Percentiles rank a stretch among this genome's conserved stretches.
Evolutionary conservation across 305 asterid species (phyloP).

Genomic region (Fraxinus velutina): DNA sequence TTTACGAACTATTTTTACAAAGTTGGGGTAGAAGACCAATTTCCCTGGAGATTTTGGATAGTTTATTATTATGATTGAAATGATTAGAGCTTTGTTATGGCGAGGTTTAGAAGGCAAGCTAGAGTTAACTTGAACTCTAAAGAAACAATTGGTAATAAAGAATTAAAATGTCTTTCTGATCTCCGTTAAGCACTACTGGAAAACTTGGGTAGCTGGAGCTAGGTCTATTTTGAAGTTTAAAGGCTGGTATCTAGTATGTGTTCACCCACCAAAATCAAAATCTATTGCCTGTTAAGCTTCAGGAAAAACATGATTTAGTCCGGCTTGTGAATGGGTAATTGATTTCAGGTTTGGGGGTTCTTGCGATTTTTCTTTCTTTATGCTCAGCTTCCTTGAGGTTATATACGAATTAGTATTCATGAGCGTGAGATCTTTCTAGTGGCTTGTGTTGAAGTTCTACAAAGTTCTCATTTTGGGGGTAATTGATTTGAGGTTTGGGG

Average conservation of each 20-base stretch:
- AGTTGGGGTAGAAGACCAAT: not conserved
- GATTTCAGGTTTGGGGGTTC: not conserved
- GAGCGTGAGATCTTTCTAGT: not conserved
- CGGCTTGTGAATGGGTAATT: not conserved
- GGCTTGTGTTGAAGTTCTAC: not conserved
- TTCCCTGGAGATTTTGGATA: not conserved
- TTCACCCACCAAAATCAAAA: not conserved
- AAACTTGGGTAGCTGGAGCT: not conserved
- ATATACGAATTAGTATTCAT: not conserved
- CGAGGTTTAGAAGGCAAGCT: not conserved
- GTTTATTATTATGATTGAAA: not conserved
- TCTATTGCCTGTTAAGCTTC: not conserved
- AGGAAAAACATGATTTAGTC: not conserved
- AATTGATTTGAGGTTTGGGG: not conserved
- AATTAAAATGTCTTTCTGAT: not conserved
- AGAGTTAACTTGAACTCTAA: not conserved
- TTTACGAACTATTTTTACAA: not conserved
- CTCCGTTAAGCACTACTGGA: not conserved
- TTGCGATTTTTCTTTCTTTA: not conserved
- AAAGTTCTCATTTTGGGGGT: not conserved
- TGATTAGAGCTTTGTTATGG: not conserved
- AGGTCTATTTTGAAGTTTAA: not conserved
- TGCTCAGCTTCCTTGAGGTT: not conserved
- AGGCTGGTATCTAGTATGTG: not conserved
- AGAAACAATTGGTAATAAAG: not conserved